These are phyloP conservation scores for Talaromyces funiculosus DNA, from an alignment of 2,329 filamentous ascomycete genomes.

Conservation along the genomic window DNA sequence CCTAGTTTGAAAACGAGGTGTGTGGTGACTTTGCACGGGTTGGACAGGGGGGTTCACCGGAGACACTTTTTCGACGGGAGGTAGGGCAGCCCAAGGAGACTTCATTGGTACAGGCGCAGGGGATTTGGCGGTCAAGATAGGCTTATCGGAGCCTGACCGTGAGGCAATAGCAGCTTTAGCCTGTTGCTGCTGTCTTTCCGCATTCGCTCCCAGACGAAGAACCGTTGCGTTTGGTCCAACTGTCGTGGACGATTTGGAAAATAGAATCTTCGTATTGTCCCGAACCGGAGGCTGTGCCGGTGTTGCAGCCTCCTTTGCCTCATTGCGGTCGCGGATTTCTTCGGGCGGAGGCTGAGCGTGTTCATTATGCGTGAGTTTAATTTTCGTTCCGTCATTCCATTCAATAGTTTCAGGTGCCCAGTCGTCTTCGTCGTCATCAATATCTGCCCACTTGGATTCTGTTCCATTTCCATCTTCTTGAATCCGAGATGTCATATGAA, in stretches of 20 bases:
- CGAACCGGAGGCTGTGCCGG: conserved; percentile 20
- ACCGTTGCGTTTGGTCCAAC: conserved; percentile 47
- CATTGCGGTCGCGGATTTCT: conserved; percentile 17
- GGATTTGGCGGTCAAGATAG: conserved; percentile 42
- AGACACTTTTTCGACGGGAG: conserved; percentile 75
- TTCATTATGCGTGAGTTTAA: conserved; percentile 49
- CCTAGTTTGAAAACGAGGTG: conserved; percentile 47
- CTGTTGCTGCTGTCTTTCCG: conserved; percentile 34
- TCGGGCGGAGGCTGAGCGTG: conserved; percentile 19
- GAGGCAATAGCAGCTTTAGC: conserved; percentile 39
- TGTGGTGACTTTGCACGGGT: conserved; percentile 29
- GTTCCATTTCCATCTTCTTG: conserved; percentile 58
- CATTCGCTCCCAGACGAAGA: conserved; percentile 43
- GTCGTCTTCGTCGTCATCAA: conserved; percentile 64
- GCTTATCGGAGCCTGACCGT: conserved; percentile 51
- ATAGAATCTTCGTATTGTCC: conserved; percentile 25
- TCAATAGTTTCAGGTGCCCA: conserved; percentile 64
- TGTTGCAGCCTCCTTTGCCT: conserved; percentile 17
- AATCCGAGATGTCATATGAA: conserved; percentile 60
- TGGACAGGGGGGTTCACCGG: conserved; percentile 54
- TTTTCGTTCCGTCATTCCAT: conserved; percentile 65
- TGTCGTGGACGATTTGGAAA: conserved; percentile 37
- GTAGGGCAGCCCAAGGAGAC: conserved; percentile 85
- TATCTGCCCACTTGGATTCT: conserved; percentile 63
- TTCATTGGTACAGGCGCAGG: conserved; percentile 63